Evolutionary conservation across 2,329 filamentous ascomycete species (phyloP).

Genomic region (Furcasterigmium furcatum): DNA sequence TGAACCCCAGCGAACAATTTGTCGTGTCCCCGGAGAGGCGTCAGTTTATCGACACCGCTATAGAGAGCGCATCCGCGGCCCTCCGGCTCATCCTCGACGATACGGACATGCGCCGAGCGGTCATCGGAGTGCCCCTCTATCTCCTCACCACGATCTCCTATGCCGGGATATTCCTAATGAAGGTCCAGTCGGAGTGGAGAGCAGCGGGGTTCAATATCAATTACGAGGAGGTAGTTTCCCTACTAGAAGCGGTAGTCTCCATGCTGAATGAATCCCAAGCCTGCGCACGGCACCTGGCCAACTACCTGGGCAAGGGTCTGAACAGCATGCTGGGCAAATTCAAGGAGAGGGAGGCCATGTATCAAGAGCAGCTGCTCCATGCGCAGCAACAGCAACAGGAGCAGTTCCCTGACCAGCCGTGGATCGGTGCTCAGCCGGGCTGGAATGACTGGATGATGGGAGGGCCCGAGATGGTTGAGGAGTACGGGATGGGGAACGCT

Average conservation of each 20-base stretch:
- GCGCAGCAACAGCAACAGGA: background rate
- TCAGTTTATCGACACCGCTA: constrained; percentile 38
- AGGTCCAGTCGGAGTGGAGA: constrained; percentile 24
- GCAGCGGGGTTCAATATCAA: constrained; percentile 19
- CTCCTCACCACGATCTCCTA: constrained; percentile 27
- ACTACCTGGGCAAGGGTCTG: constrained; percentile 24
- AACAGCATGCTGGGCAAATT: constrained; percentile 23
- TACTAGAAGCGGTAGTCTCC: constrained; percentile 19
- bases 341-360: constrained; percentile 13
- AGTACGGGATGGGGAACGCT: constrained; percentile 11
- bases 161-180: constrained; percentile 27
- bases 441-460: constrained; percentile 24
- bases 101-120: constrained; percentile 21
- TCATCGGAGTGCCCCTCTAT: constrained; percentile 27
- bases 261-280: constrained; percentile 19
- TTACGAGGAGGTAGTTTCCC: constrained; percentile 23
- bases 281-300: constrained; percentile 22
- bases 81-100: constrained; percentile 24
- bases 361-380: constrained; percentile 5
- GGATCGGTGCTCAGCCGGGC: constrained; percentile 10
- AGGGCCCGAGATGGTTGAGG: constrained; percentile 10
- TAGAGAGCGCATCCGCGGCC: constrained; percentile 25
- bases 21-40: constrained; percentile 39
- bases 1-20: constrained; percentile 27
- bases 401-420: constrained; percentile 5